Conservation (phyloP, 805 yeast species). For the Isabelozyma rhagii region DNA sequence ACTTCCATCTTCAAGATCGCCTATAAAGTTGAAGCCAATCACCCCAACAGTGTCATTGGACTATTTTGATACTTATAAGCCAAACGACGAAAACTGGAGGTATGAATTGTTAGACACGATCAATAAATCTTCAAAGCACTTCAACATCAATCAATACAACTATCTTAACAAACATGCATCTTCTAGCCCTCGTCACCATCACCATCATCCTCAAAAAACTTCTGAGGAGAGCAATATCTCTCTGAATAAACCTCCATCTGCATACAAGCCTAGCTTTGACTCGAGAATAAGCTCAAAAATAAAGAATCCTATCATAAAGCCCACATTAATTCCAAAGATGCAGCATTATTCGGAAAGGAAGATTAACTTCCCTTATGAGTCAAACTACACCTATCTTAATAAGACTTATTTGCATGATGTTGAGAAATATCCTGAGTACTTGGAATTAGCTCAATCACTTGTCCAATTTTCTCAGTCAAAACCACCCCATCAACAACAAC, state of each 20-base stretch:
- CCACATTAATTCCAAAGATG: slow-evolving; percentile 15
- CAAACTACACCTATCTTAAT: slow-evolving; percentile 49
- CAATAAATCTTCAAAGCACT: slow-evolving; percentile 20
- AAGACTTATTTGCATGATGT: slow-evolving; percentile 49
- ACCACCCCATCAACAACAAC: slow-evolving; percentile 1
- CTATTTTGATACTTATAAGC: slow-evolving; percentile 44
- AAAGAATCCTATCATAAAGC: slow-evolving; percentile 8
- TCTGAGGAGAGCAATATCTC: background rate
- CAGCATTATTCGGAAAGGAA: slow-evolving; percentile 25
- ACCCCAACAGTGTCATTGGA: slow-evolving; percentile 42
- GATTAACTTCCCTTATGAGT: slow-evolving; percentile 52
- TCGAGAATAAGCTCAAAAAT: slow-evolving; percentile 32
- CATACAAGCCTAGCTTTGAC: slow-evolving; percentile 33
- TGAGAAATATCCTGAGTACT: slow-evolving; percentile 45
- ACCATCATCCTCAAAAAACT: slow-evolving; percentile 4
- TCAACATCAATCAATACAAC: slow-evolving; percentile 25
- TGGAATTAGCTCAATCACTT: slow-evolving; percentile 44
- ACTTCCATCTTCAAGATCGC: slow-evolving; percentile 10
- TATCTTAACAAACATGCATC: slow-evolving; percentile 21
- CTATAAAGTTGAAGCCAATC: slow-evolving; percentile 26
- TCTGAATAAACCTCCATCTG: background rate
- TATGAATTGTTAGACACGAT: slow-evolving; percentile 37
- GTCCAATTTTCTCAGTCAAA: slow-evolving; percentile 27
- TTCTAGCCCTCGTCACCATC: slow-evolving; percentile 3
- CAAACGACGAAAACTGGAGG: slow-evolving; percentile 44